Evolutionary conservation across 2,329 filamentous ascomycete species (phyloP).

Genomic region (Exserohilum rostratum): DNA sequence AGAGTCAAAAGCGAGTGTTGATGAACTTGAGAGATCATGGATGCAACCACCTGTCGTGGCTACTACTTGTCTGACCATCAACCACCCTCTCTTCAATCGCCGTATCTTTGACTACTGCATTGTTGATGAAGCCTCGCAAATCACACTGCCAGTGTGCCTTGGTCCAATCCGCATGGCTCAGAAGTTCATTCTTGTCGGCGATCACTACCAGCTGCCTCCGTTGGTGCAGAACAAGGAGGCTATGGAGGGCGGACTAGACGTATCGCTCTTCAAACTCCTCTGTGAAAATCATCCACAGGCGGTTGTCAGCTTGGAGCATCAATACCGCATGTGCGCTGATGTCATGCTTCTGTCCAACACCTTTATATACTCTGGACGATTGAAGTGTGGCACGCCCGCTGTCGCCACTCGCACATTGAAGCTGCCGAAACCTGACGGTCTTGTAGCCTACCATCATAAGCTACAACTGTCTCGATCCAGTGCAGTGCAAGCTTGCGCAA

Average conservation of each 20-base stretch:
- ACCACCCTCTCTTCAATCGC: constrained; percentile 84
- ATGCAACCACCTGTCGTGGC: constrained; percentile 88
- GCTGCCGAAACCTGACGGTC: constrained; percentile 60
- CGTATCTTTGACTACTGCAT: constrained; percentile 97
- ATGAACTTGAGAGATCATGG: constrained; percentile 83
- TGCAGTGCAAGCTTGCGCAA: constrained; percentile 54
- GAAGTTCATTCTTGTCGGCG: constrained; percentile 93
- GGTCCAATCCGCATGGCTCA: constrained; percentile 91
- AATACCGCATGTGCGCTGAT: constrained; percentile 98
- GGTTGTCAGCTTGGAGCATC: constrained; percentile 90
- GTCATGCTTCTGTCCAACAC: constrained; percentile 94
- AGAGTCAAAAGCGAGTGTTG: constrained; percentile 74
- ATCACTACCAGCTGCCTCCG: constrained; percentile 94
- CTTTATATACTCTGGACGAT: constrained; percentile 86
- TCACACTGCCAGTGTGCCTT: constrained; percentile 91
- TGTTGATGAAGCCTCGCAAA: constrained; percentile 96
- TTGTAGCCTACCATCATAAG: constrained; percentile 43
- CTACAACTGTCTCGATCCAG: constrained; percentile 17
- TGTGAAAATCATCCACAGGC: constrained; percentile 86
- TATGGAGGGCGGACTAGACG: constrained; percentile 81
- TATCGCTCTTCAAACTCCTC: constrained; percentile 91
- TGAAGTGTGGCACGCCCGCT: constrained; percentile 84
- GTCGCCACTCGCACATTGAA: constrained; percentile 73
- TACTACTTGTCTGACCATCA: constrained; percentile 92
- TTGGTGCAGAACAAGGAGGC: constrained; percentile 93